Percentiles rank a stretch among this genome's conserved stretches.
Evolutionary conservation across 306 rosid genomes (phyloP).

Genomic region (Calophaca sinica): DNA sequence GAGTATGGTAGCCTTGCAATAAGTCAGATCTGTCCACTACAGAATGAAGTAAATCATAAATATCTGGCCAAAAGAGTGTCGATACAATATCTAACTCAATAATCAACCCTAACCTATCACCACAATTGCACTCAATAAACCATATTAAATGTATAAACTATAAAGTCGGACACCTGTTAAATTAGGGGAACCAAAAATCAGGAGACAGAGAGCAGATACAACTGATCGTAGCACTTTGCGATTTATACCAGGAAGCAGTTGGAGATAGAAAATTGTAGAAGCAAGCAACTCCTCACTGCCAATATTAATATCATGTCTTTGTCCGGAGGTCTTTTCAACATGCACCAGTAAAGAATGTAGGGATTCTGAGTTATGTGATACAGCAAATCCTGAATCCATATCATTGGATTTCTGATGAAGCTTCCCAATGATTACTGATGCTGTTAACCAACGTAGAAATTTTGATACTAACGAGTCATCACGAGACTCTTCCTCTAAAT

Average conservation of each 20-base stretch:
- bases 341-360: constrained; percentile 64
- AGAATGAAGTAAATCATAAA: constrained; percentile 37
- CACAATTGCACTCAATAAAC: constrained; percentile 25
- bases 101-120: constrained; percentile 28
- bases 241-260: constrained; percentile 60
- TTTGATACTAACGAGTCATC: constrained; percentile 61
- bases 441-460: constrained; percentile 80
- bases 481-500: constrained; percentile 47
- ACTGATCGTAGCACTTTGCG: constrained; percentile 65
- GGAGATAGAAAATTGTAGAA: constrained; percentile 71
- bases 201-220: constrained; percentile 78
- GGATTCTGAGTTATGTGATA: constrained; percentile 49
- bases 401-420: constrained; percentile 50
- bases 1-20: constrained; percentile 44
- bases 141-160: constrained; percentile 13
- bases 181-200: constrained; percentile 53
- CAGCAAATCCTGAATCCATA: constrained; percentile 43
- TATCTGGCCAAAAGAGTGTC: constrained; percentile 5
- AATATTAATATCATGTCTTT: constrained; percentile 48
- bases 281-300: constrained; percentile 67
- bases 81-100: constrained; percentile 17
- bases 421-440: constrained; percentile 73
- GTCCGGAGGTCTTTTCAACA: constrained; percentile 47
- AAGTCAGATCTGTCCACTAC: constrained; percentile 51
- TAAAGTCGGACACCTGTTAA: constrained; percentile 59